Evolutionary conservation across 2,329 filamentous ascomycete genomes (phyloP).

Genomic region (Colletotrichum plurivorum): DNA sequence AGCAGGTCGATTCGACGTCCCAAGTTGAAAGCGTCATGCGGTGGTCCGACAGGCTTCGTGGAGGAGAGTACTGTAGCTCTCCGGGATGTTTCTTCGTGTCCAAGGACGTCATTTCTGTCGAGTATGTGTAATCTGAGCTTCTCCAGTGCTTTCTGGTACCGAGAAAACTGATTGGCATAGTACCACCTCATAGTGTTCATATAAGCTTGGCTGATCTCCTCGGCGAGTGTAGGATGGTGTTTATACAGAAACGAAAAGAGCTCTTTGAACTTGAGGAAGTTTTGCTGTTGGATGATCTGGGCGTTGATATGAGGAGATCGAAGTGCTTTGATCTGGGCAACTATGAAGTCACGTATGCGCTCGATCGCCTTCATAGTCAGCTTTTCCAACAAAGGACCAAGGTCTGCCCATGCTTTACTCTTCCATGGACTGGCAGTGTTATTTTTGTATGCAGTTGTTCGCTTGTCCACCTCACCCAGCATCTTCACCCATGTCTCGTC

Average conservation of each 20-base stretch:
- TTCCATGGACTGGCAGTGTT: conserved; percentile 72
- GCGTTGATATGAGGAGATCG: conserved; percentile 97
- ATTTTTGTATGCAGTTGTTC: conserved; percentile 79
- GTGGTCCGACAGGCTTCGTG: conserved; percentile 65
- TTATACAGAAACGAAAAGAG: conserved; percentile 87
- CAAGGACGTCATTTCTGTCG: conserved; percentile 87
- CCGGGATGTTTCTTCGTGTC: conserved; percentile 80
- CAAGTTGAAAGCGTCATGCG: conserved; percentile 90
- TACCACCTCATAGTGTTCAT: conserved; percentile 99
- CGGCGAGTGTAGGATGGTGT: conserved; percentile 85
- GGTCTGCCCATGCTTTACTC: conserved; percentile 84
- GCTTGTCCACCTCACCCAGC: conserved; percentile 86
- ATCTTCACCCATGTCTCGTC: conserved; percentile 91
- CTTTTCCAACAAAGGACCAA: conserved; percentile 87
- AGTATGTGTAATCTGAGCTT: conserved; percentile 87
- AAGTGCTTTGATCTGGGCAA: conserved; percentile 93
- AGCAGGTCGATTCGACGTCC: conserved; percentile 89
- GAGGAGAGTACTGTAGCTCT: conserved; percentile 72
- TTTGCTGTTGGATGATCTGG: conserved; percentile 95
- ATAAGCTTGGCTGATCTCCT: conserved; percentile 93
- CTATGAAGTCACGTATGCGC: conserved; percentile 93
- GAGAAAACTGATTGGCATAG: conserved; percentile 89
- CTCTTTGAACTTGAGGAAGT: conserved; percentile 89
- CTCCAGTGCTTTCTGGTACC: conserved; percentile 86
- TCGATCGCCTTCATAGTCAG: conserved; percentile 87